Percentiles rank a stretch among this genome's conserved stretches.
Conservation (phyloP, 2,329 filamentous ascomycete species). For the Orbilia javanica region DNA sequence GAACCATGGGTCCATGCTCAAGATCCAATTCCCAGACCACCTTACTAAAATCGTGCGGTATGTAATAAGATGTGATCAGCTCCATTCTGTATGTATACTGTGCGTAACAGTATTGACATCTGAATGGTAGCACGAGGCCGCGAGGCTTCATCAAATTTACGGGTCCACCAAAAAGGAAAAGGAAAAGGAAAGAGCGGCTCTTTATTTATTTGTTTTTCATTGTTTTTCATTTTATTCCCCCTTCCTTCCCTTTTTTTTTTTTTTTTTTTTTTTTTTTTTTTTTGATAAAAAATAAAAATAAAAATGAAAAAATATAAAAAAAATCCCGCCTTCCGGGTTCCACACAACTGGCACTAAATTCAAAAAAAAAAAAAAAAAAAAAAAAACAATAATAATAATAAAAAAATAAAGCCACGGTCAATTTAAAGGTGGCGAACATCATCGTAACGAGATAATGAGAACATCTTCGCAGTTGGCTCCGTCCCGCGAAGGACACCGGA, state of each 20-base stretch:
- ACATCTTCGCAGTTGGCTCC: background rate
- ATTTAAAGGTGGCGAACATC: background rate
- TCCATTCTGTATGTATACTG: no score
- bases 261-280: no score
- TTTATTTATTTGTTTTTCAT: no score
- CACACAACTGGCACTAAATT: background rate
- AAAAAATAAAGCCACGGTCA: background rate
- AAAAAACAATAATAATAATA: no score
- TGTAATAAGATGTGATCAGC: no score
- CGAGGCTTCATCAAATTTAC: background rate
- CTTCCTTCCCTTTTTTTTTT: no score
- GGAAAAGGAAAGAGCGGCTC: background rate
- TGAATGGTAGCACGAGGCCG: no score
- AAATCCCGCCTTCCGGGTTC: background rate
- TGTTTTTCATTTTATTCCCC: no score
- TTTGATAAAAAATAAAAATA: no score
- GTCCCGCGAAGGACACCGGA: constrained; percentile 41
- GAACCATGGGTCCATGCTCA: constrained; percentile 1
- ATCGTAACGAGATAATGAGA: background rate
- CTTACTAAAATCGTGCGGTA: background rate
- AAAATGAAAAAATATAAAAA: background rate
- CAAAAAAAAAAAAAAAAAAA: no score
- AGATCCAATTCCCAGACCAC: background rate
- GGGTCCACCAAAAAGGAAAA: background rate
- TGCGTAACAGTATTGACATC: background rate